phyloP scores from a whole-genome alignment of 495 filamentous ascomycete genomes.

The Lophiostoma macrostomum region DNA sequence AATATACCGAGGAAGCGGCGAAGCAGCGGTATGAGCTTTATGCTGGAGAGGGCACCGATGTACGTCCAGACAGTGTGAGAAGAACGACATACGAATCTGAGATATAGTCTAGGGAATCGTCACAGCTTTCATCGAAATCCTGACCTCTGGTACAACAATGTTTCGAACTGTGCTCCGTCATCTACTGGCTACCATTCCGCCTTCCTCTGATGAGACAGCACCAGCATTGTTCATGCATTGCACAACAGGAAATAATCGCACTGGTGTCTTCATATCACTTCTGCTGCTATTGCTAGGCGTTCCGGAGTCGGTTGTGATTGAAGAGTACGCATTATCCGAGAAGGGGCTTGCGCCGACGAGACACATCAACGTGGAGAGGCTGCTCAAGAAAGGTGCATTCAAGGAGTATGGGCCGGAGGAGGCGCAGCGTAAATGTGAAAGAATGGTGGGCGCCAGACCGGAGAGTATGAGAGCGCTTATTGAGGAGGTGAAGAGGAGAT shows the following conservation, averaged over 20 bases:
- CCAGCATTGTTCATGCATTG: constrained; percentile 27
- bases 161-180: constrained; percentile 7
- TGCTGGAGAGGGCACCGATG: constrained; percentile 24
- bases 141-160: constrained; percentile 13
- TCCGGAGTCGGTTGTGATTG: background rate
- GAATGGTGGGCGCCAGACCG: constrained; percentile 24
- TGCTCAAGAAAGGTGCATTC: constrained; percentile 28
- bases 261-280: constrained; percentile 24
- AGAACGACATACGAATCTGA: background rate
- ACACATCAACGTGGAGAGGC: constrained; percentile 18
- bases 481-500: constrained; percentile 16
- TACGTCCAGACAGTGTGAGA: background rate
- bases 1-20: constrained; percentile 25
- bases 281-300: constrained; percentile 21
- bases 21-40: constrained; percentile 28
- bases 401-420: constrained; percentile 11
- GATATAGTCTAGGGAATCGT: constrained; percentile 22
- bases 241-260: constrained; percentile 32
- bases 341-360: constrained; percentile 23
- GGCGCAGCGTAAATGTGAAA: constrained; percentile 18
- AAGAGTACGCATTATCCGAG: constrained; percentile 27
- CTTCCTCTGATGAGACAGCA: background rate
- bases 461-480: constrained; percentile 29
- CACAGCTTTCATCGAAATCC: constrained; percentile 26
- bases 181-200: background rate